These are phyloP conservation scores for Rhizopogon vulgaris DNA, from an alignment of 768 basidiomycete genomes.

Conservation along the genomic window DNA sequence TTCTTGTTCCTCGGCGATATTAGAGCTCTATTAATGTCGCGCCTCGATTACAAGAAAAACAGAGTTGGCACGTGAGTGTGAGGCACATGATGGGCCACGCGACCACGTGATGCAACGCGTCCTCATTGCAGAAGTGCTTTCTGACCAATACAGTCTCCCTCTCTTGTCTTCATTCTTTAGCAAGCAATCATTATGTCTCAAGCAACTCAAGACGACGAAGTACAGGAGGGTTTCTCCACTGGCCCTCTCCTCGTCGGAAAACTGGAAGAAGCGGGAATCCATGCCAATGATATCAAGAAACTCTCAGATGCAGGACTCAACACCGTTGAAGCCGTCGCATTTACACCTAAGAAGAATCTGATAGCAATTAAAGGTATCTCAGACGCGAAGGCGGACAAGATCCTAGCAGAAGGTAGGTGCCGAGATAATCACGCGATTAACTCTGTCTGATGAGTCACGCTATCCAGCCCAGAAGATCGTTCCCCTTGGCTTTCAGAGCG, in stretches of 20 bases:
- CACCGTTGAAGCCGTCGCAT: slow-evolving; percentile 94
- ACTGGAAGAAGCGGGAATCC: slow-evolving; percentile 83
- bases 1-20: background rate
- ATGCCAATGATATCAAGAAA: slow-evolving; percentile 90
- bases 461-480: slow-evolving; percentile 85
- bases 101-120: slow-evolving; percentile 29
- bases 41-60: no score
- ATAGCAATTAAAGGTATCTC: slow-evolving; percentile 94
- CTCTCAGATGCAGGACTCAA: slow-evolving; percentile 86
- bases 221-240: slow-evolving; percentile 45
- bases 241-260: slow-evolving; percentile 85
- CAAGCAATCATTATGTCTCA: slow-evolving; percentile 33
- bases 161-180: background rate
- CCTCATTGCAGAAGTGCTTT: slow-evolving; percentile 3
- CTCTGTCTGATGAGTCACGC: slow-evolving; percentile 6
- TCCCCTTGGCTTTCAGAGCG: slow-evolving; percentile 95
- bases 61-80: no score
- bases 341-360: slow-evolving; percentile 91
- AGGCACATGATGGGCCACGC: slow-evolving; percentile 7
- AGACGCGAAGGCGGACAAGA: slow-evolving; percentile 96
- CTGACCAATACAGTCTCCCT: background rate
- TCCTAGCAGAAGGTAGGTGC: slow-evolving; percentile 75
- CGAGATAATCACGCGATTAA: slow-evolving; percentile 3
- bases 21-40: no score
- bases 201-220: slow-evolving; percentile 44